Evolutionary conservation across 108 stramenopile genomes (phyloP).

Genomic region (Cyclotella sp.): DNA sequence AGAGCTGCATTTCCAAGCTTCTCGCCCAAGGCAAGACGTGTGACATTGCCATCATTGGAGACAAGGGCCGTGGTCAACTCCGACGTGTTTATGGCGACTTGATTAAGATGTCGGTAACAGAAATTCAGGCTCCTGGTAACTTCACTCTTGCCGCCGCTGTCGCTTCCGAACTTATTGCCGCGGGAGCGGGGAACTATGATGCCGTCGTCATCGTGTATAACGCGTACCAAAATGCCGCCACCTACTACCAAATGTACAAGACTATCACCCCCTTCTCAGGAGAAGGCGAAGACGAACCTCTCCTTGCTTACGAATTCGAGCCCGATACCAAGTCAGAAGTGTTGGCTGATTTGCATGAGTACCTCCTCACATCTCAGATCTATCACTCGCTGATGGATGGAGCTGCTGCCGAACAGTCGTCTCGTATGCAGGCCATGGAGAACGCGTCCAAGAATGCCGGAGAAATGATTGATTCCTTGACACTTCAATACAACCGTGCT

Average conservation of each 20-base stretch:
- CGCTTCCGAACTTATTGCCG: slow-evolving; percentile 81
- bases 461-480: slow-evolving; percentile 98
- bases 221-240: slow-evolving; percentile 82
- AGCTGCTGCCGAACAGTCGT: slow-evolving; percentile 97
- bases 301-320: slow-evolving; percentile 96
- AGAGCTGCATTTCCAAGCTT: slow-evolving; percentile 64
- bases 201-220: slow-evolving; percentile 87
- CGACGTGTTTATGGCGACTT: slow-evolving; percentile 70
- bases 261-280: slow-evolving; percentile 74
- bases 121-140: slow-evolving; percentile 81
- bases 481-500: slow-evolving; percentile 98
- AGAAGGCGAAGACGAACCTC: slow-evolving; percentile 70
- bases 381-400: slow-evolving; percentile 97
- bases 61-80: slow-evolving; percentile 97
- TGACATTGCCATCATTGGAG: slow-evolving; percentile 94
- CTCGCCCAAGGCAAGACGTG: slow-evolving; percentile 80
- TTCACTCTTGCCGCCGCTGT: slow-evolving; percentile 82
- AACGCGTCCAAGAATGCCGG: slow-evolving; percentile 99
- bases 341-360: slow-evolving; percentile 94
- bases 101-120: slow-evolving; percentile 75
- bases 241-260: slow-evolving; percentile 90
- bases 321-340: slow-evolving; percentile 94
- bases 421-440: slow-evolving; percentile 99
- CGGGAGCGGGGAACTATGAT: slow-evolving; percentile 84
- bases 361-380: slow-evolving; percentile 91